A percentile compares a stretch with the other conserved stretches of the same genome.
These are phyloP conservation scores for Irpex lacteus DNA, from an alignment of 1,284 basidiomycete genomes.

Conservation along the genomic window DNA sequence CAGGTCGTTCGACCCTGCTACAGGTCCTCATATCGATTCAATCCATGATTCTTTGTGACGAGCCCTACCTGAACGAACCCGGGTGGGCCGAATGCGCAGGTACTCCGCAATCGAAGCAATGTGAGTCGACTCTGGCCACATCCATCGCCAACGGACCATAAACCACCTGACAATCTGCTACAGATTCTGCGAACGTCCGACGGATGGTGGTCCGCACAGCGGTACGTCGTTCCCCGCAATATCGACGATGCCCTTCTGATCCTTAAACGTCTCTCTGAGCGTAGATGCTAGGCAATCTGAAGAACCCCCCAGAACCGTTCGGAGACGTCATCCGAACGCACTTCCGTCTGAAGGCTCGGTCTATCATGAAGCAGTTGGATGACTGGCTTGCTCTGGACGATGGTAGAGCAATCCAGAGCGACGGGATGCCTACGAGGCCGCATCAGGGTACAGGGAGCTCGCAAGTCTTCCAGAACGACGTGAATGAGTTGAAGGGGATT, in stretches of 20 bases:
- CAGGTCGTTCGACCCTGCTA: slow-evolving; percentile 81
- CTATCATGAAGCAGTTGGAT: slow-evolving; percentile 73
- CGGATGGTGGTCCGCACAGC: slow-evolving; percentile 87
- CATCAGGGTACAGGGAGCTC: slow-evolving; percentile 41
- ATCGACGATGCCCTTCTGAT: not conserved
- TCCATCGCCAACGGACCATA: slow-evolving; percentile 8
- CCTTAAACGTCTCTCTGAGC: not conserved
- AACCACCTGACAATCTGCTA: not conserved
- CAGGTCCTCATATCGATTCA: slow-evolving; percentile 91
- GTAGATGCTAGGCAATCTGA: slow-evolving; percentile 84
- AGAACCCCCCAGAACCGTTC: slow-evolving; percentile 79
- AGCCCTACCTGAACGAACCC: slow-evolving; percentile 88
- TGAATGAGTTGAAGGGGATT: slow-evolving; percentile 59
- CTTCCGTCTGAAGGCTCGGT: slow-evolving; percentile 80
- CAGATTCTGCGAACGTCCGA: slow-evolving; percentile 84
- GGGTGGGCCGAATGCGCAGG: slow-evolving; percentile 76
- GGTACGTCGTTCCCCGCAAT: slow-evolving; percentile 40
- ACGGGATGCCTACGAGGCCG: slow-evolving; percentile 7
- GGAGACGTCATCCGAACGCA: slow-evolving; percentile 84
- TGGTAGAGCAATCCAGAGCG: slow-evolving; percentile 35
- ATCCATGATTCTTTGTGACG: slow-evolving; percentile 88
- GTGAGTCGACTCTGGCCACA: slow-evolving; percentile 38
- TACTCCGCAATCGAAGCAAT: slow-evolving; percentile 69
- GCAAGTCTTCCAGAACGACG: slow-evolving; percentile 62
- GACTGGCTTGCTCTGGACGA: slow-evolving; percentile 76